Conservation (phyloP, 352 stramenopile genomes). For the Phytophthora tubulina region DNA sequence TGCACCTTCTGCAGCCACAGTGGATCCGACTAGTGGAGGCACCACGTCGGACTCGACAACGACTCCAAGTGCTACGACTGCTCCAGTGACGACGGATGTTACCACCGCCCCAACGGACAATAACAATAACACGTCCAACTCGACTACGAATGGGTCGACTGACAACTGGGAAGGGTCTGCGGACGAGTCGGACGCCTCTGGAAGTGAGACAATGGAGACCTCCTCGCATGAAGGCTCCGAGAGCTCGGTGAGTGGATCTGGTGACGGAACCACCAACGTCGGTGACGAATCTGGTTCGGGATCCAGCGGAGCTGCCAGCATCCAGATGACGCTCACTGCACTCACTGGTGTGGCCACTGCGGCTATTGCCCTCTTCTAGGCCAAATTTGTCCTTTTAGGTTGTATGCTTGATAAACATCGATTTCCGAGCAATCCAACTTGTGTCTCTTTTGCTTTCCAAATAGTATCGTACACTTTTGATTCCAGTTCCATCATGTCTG, state of each 20-base stretch:
- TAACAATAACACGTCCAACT: background rate
- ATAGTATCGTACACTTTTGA: background rate
- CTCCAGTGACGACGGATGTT: no score
- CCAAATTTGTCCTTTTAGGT: slow-evolving; percentile 29
- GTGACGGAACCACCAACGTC: slow-evolving; percentile 8
- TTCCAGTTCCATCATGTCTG: slow-evolving; percentile 20
- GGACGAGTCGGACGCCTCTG: no score
- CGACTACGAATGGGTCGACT: background rate
- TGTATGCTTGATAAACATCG: slow-evolving; percentile 43
- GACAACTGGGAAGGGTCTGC: no score
- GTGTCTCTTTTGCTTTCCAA: background rate
- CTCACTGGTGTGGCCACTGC: slow-evolving; percentile 26
- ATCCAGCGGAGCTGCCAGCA: slow-evolving; percentile 23
- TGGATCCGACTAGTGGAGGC: background rate
- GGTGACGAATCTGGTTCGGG: slow-evolving; percentile 25
- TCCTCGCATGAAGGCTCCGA: background rate
- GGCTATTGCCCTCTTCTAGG: slow-evolving; percentile 38
- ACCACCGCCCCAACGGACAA: background rate
- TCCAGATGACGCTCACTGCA: slow-evolving; percentile 31
- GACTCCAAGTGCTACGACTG: background rate
- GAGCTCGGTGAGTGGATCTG: slow-evolving; percentile 27
- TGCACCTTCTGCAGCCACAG: background rate
- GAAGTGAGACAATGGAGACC: no score
- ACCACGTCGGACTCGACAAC: background rate
- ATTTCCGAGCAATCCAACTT: slow-evolving; percentile 19